These are phyloP conservation scores for Ciborinia camelliae DNA, from an alignment of 2,329 filamentous ascomycete species.

Conservation along the genomic window DNA sequence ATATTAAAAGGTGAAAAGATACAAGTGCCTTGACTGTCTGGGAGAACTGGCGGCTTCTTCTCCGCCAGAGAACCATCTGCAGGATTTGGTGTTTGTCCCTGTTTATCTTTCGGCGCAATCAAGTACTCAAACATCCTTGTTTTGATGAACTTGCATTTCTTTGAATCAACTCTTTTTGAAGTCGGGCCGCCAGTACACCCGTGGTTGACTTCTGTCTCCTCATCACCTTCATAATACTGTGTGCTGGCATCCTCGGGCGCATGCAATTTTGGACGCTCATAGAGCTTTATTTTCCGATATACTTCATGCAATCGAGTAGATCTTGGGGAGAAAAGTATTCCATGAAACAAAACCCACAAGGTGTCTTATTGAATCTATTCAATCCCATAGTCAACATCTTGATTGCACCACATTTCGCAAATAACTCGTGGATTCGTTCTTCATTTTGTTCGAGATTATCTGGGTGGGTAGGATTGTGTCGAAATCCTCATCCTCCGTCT, in stretches of 20 bases:
- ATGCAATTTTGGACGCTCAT: no score
- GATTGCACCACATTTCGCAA: constrained; percentile 95
- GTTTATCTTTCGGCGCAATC: background rate
- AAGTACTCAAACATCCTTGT: background rate
- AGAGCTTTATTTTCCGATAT: no score
- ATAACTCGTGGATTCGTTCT: constrained; percentile 96
- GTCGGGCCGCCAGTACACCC: no score
- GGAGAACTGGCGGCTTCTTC: no score
- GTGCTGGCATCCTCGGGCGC: no score
- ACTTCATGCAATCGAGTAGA: constrained; percentile 93
- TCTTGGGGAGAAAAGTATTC: constrained; percentile 99
- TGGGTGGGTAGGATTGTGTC: no score
- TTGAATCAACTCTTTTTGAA: background rate
- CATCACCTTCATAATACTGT: no score
- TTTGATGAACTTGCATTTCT: no score
- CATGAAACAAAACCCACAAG: constrained; percentile 98
- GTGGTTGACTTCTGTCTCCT: no score
- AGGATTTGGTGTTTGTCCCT: background rate
- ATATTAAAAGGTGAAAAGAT: constrained; percentile 41
- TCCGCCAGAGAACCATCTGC: no score
- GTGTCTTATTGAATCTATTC: constrained; percentile 94
- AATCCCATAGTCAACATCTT: constrained; percentile 98
- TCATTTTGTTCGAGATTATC: no score
- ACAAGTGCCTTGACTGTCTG: background rate
- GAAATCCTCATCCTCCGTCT: no score